Evolutionary conservation across 257 asterid genomes (phyloP).

Genomic region (Asclepias syriaca): DNA sequence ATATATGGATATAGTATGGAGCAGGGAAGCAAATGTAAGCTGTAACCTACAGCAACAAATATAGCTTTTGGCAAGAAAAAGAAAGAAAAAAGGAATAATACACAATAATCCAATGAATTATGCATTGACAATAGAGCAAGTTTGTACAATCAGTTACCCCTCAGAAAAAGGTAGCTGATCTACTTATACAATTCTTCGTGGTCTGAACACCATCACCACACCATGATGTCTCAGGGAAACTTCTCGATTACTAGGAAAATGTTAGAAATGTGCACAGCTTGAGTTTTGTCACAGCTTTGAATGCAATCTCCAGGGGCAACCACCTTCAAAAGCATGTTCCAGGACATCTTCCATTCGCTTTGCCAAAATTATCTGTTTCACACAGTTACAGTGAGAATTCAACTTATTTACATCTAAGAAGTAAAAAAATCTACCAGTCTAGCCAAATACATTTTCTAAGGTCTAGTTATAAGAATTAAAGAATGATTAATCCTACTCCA

Average conservation of each 20-base stretch:
- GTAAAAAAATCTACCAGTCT: neutral
- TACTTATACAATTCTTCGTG: neutral
- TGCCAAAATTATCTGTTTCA: conserved; percentile 67
- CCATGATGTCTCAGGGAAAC: neutral
- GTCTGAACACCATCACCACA: neutral
- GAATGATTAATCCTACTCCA: neutral
- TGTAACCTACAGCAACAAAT: conserved; percentile 9
- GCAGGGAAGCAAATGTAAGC: neutral
- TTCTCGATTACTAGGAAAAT: conserved; percentile 4
- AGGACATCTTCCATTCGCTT: conserved; percentile 95
- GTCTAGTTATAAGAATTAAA: neutral
- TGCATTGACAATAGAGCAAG: neutral
- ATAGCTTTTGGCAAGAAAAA: conserved; percentile 7
- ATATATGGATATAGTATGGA: neutral
- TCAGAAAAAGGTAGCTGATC: conserved; percentile 3
- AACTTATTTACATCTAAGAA: neutral
- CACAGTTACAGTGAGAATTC: neutral
- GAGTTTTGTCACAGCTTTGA: conserved; percentile 59
- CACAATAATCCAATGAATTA: neutral
- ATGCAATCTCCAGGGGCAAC: conserved; percentile 79
- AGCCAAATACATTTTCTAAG: neutral
- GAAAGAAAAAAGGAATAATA: conserved; percentile 4
- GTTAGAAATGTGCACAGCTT: neutral
- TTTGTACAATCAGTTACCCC: conserved; percentile 8
- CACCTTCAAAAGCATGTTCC: conserved; percentile 96